Conservation (phyloP, 1,284 basidiomycete species). For the Ustilago hordei region DNA sequence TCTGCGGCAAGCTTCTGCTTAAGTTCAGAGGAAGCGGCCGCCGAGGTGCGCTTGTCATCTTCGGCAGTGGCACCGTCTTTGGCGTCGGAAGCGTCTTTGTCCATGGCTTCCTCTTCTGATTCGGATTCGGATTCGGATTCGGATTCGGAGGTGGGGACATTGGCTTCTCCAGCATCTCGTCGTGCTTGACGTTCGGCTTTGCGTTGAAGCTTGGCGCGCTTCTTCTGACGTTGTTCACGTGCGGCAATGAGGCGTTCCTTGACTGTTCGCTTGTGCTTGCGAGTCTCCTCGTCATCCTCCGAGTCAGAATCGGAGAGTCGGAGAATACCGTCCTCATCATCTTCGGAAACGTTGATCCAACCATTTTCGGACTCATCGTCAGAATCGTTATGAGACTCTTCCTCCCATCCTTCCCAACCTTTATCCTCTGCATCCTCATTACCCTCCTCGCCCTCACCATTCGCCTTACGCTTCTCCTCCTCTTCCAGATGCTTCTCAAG, state of each 20-base stretch:
- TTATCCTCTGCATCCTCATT: conserved; percentile 74
- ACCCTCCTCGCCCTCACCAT: conserved; percentile 70
- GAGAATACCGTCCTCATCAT: conserved; percentile 75
- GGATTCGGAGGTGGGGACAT: conserved; percentile 62
- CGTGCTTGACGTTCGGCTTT: conserved; percentile 67
- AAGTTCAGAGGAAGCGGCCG: conserved; percentile 14
- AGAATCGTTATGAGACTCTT: conserved; percentile 79
- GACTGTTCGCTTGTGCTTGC: conserved; percentile 44
- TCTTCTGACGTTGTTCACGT: conserved; percentile 54
- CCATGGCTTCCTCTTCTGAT: conserved; percentile 63
- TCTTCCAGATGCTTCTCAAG: conserved; percentile 66
- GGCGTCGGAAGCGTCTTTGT: conserved; percentile 73
- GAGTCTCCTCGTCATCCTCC: conserved; percentile 77
- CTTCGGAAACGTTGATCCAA: conserved; percentile 88
- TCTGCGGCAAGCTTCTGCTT: conserved; percentile 28
- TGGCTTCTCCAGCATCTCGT: conserved; percentile 58
- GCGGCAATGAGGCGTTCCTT: conserved; percentile 45
- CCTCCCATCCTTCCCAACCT: conserved; percentile 92
- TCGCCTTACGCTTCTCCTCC: conserved; percentile 35
- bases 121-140: conserved; percentile 53
- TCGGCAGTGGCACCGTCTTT: conserved; percentile 39
- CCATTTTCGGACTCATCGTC: conserved; percentile 75
- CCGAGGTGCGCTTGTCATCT: conserved; percentile 5
- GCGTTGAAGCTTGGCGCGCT: conserved; percentile 49
- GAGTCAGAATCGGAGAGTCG: conserved; percentile 78